phyloP scores from a whole-genome alignment of 352 stramenopile genomes.

The Thraustotheca clavata region DNA sequence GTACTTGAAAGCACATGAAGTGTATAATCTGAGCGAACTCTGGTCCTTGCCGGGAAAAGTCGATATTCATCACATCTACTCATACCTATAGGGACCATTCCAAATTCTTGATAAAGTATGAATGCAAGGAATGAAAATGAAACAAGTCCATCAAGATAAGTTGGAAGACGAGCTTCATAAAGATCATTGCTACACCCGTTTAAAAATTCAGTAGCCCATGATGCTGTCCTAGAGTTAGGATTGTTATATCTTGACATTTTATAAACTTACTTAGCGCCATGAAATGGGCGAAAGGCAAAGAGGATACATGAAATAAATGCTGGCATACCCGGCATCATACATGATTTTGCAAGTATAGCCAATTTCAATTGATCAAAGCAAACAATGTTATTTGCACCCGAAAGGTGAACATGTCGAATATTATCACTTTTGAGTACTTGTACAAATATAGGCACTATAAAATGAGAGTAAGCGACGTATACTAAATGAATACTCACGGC shows the following conservation, averaged over 20 bases:
- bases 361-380: conserved; percentile 72
- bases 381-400: conserved; percentile 55
- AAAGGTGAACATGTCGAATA: conserved; percentile 61
- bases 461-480: neutral
- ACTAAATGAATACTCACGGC: conserved; percentile 27
- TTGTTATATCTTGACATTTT: neutral
- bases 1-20: conserved; percentile 1
- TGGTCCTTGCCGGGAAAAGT: neutral
- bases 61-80: neutral
- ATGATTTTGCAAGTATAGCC: conserved; percentile 57
- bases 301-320: conserved; percentile 60
- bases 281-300: conserved; percentile 10
- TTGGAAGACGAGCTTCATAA: conserved; percentile 42
- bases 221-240: too few species aligned
- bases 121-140: conserved; percentile 43
- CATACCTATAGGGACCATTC: conserved; percentile 43
- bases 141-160: conserved; percentile 41
- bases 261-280: neutral
- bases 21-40: neutral
- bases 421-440: conserved; percentile 75
- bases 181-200: conserved; percentile 42
- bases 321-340: conserved; percentile 62
- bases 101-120: conserved; percentile 60
- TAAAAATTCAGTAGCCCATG: conserved; percentile 63
- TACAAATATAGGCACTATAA: conserved; percentile 48